Evolutionary conservation across 179 eudicot genomes (phyloP), one percentile per base, ranked within the genome.

Genomic region (Patellifolia procumbens): DNA sequence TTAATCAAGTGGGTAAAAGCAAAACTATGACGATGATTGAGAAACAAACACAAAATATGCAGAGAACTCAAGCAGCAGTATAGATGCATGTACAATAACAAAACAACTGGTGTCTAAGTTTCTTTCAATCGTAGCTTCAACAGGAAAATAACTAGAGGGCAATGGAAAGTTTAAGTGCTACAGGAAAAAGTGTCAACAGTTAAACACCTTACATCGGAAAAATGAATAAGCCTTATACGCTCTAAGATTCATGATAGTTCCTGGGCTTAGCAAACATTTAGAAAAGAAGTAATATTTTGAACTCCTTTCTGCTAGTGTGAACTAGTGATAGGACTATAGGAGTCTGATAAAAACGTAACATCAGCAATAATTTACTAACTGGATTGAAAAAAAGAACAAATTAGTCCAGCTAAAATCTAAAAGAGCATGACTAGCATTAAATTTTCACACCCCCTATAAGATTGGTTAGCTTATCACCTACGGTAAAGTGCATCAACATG

Each of bases 1-100:
- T 66, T 52, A 60, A 63, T 39, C 66, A 60, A 64, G 43, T 11
- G 66, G 63, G 42, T 37, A 60, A 51, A 31, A 60, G 15, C 8
- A 63, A 45, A 62, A 29, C 19, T n/a, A 67, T 39, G 63, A 64
- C 24, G 46, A 69, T 34, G n/a, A 48, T 51, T 5, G 16, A 62
- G 17, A 42, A 80, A 49, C 39, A 74, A 65, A 19, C 20, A 74
- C 31, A 34, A 37, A 35, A 3, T 20, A 52, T 11, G 37, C 61
- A 73, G 22, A 22, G 55, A 34, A 4, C 43, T 26, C 39, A 68
- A 45, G 24, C 29, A 34, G 17, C 15, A 70, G 10, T 7, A 16
- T 49, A 62, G 8, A 45, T 37, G 68, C 64, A 45, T 55, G 52
- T 35, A 32, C 7, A 31, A 8, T 29, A 39, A n/a, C 32, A 22